A percentile compares a stretch with the other conserved stretches of the same genome.
These are phyloP conservation scores for Gossypium davidsonii DNA, from an alignment of 441 rosid genomes.

Conservation along the genomic window DNA sequence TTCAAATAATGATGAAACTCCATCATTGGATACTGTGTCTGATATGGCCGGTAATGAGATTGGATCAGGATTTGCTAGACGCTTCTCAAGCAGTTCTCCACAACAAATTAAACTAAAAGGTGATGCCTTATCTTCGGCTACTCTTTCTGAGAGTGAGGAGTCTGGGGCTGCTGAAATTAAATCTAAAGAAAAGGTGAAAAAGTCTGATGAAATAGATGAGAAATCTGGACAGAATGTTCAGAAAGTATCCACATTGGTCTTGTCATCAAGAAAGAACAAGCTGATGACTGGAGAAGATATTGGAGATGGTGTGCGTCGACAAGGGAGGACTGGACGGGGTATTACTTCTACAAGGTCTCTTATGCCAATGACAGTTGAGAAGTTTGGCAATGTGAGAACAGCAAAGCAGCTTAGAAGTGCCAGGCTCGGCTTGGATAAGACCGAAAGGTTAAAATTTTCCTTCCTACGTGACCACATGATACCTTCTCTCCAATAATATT, in stretches of 20 bases:
- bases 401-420: conserved; percentile 86
- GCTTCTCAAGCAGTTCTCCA: conserved; percentile 64
- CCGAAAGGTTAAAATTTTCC: conserved; percentile 57
- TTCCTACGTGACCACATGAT: not conserved
- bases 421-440: conserved; percentile 72
- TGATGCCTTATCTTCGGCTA: conserved; percentile 64
- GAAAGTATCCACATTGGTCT: conserved; percentile 51
- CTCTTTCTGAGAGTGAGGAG: conserved; percentile 93
- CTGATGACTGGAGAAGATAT: conserved; percentile 54
- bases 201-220: conserved; percentile 66
- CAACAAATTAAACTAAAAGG: conserved; percentile 63
- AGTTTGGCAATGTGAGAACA: conserved; percentile 66
- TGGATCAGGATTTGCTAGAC: conserved; percentile 66
- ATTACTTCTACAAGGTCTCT: conserved; percentile 57
- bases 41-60: conserved; percentile 68
- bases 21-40: conserved; percentile 62
- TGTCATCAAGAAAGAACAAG: conserved; percentile 79
- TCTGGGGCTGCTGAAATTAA: conserved; percentile 68
- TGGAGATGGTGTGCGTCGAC: conserved; percentile 78
- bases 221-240: conserved; percentile 60
- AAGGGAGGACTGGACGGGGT: conserved; percentile 82
- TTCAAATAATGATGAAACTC: conserved; percentile 67
- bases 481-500: not conserved
- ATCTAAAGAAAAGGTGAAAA: conserved; percentile 70
- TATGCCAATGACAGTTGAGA: conserved; percentile 57